Evolutionary conservation across 345 rosid species (phyloP), one percentile per base, ranked within the genome.

Genomic region (Ceriops zippeliana): DNA sequence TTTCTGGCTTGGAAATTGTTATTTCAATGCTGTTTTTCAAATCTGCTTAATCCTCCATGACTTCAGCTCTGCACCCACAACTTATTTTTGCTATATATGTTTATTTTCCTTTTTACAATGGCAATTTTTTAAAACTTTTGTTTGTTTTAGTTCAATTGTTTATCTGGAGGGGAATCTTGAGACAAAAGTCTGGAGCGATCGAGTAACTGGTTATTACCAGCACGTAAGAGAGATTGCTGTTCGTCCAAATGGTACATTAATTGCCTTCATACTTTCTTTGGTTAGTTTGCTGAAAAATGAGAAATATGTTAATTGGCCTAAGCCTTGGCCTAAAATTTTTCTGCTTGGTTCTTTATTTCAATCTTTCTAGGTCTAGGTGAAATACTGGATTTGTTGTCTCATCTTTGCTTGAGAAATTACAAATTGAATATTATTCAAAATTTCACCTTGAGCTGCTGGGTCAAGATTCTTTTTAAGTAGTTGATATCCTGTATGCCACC

Each of bases 91-190:
- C 46, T 38, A 38, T 42, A 42, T 42, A 42, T 16, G 3, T 70
- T 51, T 37, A 35, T 61, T 30, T 52, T 38, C 13, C 52, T 70
- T 60, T 76, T 51, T 47, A 5, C 47, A 28, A 21, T 69, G 30
- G 34, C 47, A 47, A 38, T 34, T 59, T 61, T 54, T 51, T 35
- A 15, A 56, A 21, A 15, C 16, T n/a, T 70, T 47, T 69, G 51
- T 37, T 53, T 70, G 66, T 30, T 81, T 74, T 53, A 95, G 96
- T 17, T 70, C 85, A 4, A 78, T 71, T 72, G 20, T 95, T 16
- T 95, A 91, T 75, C 46, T 90, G 80, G 99, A 95, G 81, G 99
- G 98, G 35, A 88, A 87, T 80, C 79, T 95, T 52, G 98, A 91
- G 96, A 85, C 89, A 4, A 90, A 90, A 75, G 71, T 91, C 58